Conservation (phyloP, 2,329 filamentous ascomycete species). For the Mollisiaceae sp. region DNA sequence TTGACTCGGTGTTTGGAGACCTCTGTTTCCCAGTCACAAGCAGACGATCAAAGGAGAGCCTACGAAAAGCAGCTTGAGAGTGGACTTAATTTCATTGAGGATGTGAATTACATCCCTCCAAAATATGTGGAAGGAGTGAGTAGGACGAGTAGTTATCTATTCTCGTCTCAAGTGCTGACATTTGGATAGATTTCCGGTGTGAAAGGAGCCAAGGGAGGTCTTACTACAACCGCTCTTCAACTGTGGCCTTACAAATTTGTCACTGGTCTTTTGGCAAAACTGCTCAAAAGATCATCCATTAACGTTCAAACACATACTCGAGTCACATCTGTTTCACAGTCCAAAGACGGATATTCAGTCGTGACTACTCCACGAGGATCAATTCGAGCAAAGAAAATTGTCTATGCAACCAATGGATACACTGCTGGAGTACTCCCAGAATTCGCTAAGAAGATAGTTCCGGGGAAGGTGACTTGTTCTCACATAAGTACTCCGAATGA, state of each 20-base stretch:
- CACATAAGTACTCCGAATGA: constrained; percentile 38
- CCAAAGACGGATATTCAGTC: constrained; percentile 46
- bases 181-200: constrained; percentile 26
- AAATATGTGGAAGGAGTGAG: constrained; percentile 28
- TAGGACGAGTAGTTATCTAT: background rate
- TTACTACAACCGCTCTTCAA: constrained; percentile 29
- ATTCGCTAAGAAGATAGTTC: constrained; percentile 65
- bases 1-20: constrained; percentile 31
- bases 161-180: background rate
- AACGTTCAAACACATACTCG: constrained; percentile 59
- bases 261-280: constrained; percentile 49
- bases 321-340: constrained; percentile 40
- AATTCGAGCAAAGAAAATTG: constrained; percentile 57
- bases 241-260: constrained; percentile 67
- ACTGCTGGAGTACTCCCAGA: constrained; percentile 63
- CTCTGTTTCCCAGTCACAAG: constrained; percentile 16
- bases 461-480: constrained; percentile 56
- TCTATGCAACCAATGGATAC: constrained; percentile 72
- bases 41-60: constrained; percentile 23
- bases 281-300: constrained; percentile 52
- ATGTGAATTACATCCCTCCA: constrained; percentile 18
- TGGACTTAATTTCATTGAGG: constrained; percentile 20
- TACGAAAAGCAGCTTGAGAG: constrained; percentile 29
- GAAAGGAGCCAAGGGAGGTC: constrained; percentile 32
- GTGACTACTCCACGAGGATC: constrained; percentile 59